phyloP scores from a whole-genome alignment of 2,329 filamentous ascomycete genomes.

The Capronia coronata region DNA sequence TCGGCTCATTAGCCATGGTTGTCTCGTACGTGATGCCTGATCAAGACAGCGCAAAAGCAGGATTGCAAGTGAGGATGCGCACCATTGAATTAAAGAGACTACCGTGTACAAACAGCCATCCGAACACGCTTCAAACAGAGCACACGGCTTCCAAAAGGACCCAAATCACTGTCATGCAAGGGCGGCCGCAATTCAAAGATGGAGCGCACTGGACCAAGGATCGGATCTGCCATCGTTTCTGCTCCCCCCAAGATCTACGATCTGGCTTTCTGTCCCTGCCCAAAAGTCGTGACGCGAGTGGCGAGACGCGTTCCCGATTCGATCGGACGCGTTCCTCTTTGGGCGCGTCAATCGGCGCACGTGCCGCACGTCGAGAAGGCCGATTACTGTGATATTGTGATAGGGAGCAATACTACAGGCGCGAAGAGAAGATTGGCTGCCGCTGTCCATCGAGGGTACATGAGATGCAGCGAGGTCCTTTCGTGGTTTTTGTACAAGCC shows the following conservation, averaged over 20 bases:
- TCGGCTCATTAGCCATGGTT: conserved; percentile 11
- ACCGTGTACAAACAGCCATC: not conserved
- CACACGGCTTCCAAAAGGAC: not conserved
- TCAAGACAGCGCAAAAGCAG: not conserved
- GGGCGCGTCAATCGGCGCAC: not conserved
- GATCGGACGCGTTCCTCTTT: not conserved
- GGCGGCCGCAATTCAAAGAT: not conserved
- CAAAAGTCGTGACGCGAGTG: not conserved
- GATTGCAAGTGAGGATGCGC: not conserved
- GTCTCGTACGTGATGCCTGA: not conserved
- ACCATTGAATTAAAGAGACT: not conserved
- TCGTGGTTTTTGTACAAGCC: not conserved
- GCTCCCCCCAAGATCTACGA: not conserved
- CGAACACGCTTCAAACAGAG: not conserved
- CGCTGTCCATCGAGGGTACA: not conserved
- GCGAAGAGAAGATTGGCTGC: not conserved
- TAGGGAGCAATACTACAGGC: not conserved
- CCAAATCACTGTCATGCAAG: too few species aligned
- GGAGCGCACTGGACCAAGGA: not conserved
- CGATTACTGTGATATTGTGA: too few species aligned
- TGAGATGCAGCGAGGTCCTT: not conserved
- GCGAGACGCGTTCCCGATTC: not conserved
- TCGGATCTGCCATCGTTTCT: too few species aligned
- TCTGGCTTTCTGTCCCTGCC: not conserved
- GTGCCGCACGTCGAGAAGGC: too few species aligned